A percentile compares a stretch with the other conserved stretches of the same genome.
Evolutionary conservation across 257 asterid species (phyloP).

Genomic region (Solanum phureja): DNA sequence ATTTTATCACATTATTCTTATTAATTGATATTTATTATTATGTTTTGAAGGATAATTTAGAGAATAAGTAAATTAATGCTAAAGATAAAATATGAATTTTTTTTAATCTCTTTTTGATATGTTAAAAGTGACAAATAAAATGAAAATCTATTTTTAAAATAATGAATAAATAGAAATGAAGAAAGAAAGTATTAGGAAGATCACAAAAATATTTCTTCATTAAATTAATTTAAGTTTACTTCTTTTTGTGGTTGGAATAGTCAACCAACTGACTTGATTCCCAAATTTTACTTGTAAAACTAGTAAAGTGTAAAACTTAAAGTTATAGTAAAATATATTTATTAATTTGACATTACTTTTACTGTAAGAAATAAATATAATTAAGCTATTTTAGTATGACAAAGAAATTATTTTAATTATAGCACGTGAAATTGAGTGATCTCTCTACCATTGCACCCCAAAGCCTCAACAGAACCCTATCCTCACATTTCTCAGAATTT

Average conservation of each 20-base stretch:
- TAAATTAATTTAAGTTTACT: background rate
- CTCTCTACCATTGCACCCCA: slow-evolving; percentile 6
- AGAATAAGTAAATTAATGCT: no score
- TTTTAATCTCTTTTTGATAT: no score
- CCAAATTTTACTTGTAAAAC: background rate
- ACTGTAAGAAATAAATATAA: background rate
- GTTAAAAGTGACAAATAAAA: no score
- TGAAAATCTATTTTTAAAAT: no score
- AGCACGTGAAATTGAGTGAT: background rate
- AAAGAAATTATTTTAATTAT: background rate
- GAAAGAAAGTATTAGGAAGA: background rate
- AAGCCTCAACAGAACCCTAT: slow-evolving; percentile 30
- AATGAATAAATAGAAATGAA: no score
- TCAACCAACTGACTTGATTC: background rate
- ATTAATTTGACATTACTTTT: background rate
- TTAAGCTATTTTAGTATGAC: background rate
- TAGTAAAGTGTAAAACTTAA: background rate
- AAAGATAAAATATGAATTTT: no score
- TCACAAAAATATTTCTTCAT: background rate
- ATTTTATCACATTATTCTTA: no score
- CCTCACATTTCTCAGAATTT: slow-evolving; percentile 11
- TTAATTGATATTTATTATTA: no score
- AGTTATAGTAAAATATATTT: background rate
- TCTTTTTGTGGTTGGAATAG: background rate
- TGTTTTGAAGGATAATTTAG: no score